Percentiles rank a stretch among this genome's conserved stretches.
Evolutionary conservation across 345 rosid genomes (phyloP).

Genomic region (Garcia nutans): DNA sequence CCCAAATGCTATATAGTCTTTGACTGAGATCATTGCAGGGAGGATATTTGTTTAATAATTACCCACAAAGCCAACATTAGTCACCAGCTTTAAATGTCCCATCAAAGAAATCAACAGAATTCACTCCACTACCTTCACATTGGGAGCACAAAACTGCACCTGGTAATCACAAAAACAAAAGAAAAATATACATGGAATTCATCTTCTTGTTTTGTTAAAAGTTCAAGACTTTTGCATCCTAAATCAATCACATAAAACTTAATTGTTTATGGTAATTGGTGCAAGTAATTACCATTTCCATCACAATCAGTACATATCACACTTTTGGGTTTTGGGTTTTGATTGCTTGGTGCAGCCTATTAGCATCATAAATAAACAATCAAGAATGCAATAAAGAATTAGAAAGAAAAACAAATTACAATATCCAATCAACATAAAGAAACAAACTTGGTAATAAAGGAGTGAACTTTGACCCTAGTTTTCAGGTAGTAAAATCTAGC

Average conservation of each 20-base stretch:
- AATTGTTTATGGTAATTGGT: background rate
- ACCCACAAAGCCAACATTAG: conserved; percentile 69
- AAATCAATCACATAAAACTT: background rate
- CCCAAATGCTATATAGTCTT: background rate
- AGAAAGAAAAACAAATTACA: background rate
- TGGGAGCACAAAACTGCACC: conserved; percentile 59
- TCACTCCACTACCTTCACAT: conserved; percentile 60
- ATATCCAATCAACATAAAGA: background rate
- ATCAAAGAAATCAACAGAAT: conserved; percentile 48
- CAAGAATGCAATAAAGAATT: background rate
- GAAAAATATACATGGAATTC: background rate
- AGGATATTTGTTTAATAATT: background rate
- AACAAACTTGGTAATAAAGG: background rate
- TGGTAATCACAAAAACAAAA: conserved; percentile 7
- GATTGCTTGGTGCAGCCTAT: conserved; percentile 38
- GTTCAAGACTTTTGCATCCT: too few species aligned
- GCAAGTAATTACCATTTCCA: conserved; percentile 39
- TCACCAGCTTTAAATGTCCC: conserved; percentile 57
- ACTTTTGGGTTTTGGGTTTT: conserved; percentile 41
- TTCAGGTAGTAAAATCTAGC: conserved; percentile 10
- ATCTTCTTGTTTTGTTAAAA: too few species aligned
- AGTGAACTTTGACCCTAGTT: conserved; percentile 25
- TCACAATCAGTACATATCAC: conserved; percentile 46
- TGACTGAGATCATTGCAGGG: background rate
- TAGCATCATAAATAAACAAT: background rate